Conservation (phyloP, 2,329 filamentous ascomycete genomes). For the Acrodontium crateriforme region DNA sequence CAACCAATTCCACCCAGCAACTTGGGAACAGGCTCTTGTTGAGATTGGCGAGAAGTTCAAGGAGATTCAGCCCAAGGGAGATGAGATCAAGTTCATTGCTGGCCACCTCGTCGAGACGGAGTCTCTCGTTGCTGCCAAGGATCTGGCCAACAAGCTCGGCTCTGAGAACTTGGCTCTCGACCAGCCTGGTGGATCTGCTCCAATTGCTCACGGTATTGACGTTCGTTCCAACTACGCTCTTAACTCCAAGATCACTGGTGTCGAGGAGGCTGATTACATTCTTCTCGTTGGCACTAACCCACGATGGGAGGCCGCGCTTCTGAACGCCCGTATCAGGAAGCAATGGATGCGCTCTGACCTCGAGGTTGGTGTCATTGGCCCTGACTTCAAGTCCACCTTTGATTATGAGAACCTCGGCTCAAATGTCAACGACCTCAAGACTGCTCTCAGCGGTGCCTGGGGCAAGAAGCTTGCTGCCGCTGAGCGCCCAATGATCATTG, state of each 20-base stretch:
- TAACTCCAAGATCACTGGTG: slow-evolving; percentile 87
- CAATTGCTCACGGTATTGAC: slow-evolving; percentile 83
- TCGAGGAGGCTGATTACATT: slow-evolving; percentile 86
- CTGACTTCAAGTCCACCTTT: slow-evolving; percentile 86
- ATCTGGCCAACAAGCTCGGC: slow-evolving; percentile 88
- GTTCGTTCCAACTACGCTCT: slow-evolving; percentile 90
- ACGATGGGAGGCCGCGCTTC: slow-evolving; percentile 81
- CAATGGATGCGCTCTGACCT: slow-evolving; percentile 94
- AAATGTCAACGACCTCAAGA: slow-evolving; percentile 68
- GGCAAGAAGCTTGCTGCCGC: slow-evolving; percentile 83
- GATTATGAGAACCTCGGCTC: slow-evolving; percentile 83
- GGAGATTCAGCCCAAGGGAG: slow-evolving; percentile 65
- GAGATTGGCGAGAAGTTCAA: slow-evolving; percentile 74
- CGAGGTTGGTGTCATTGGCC: slow-evolving; percentile 80
- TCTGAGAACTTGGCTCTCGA: slow-evolving; percentile 94
- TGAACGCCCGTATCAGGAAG: slow-evolving; percentile 95
- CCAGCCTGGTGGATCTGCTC: slow-evolving; percentile 68
- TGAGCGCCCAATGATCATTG: slow-evolving; percentile 90
- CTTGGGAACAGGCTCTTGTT: slow-evolving; percentile 88
- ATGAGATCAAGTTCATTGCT: slow-evolving; percentile 92
- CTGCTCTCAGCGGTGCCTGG: slow-evolving; percentile 70
- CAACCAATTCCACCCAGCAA: slow-evolving; percentile 79
- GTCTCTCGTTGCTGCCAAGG: slow-evolving; percentile 90
- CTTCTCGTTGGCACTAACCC: slow-evolving; percentile 92
- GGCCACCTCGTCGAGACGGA: slow-evolving; percentile 87